phyloP scores from a whole-genome alignment of 164 flowering plant genomes.

The Macadamia integrifolia region DNA sequence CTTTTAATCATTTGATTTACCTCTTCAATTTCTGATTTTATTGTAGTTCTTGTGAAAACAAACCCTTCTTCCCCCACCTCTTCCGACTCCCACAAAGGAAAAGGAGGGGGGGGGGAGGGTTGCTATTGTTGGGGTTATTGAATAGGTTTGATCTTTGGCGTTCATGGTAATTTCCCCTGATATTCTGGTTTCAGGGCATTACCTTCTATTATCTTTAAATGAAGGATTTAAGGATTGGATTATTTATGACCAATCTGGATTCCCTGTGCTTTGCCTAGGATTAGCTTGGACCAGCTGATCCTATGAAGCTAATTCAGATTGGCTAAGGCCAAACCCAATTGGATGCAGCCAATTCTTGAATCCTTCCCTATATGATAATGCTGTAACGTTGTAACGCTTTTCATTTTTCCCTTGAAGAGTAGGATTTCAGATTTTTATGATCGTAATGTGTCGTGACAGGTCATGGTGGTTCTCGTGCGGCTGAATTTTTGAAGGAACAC shows the following conservation, averaged over 20 bases:
- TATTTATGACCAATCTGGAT: too few species aligned
- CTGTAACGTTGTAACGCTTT: background rate
- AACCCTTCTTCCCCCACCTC: background rate
- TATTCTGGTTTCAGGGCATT: background rate
- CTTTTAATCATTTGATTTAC: background rate
- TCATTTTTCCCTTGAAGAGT: background rate
- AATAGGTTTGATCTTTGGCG: background rate
- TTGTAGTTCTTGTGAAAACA: background rate
- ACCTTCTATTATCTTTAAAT: background rate
- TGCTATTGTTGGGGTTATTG: background rate
- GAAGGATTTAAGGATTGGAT: too few species aligned
- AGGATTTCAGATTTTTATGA: conserved; percentile 2
- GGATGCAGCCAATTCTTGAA: too few species aligned
- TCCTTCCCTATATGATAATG: background rate
- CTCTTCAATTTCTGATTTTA: background rate
- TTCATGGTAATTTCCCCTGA: background rate
- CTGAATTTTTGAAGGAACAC: conserved; percentile 81
- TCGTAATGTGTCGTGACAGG: conserved; percentile 37
- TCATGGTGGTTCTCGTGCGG: conserved; percentile 99
- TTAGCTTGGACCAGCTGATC: too few species aligned
- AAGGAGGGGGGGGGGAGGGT: too few species aligned
- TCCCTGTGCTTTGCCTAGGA: too few species aligned
- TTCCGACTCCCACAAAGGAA: background rate
- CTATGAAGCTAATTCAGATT: too few species aligned
- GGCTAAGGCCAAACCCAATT: too few species aligned